phyloP scores from a whole-genome alignment of 768 basidiomycete species.

The Pleurotus citrinopileatus region DNA sequence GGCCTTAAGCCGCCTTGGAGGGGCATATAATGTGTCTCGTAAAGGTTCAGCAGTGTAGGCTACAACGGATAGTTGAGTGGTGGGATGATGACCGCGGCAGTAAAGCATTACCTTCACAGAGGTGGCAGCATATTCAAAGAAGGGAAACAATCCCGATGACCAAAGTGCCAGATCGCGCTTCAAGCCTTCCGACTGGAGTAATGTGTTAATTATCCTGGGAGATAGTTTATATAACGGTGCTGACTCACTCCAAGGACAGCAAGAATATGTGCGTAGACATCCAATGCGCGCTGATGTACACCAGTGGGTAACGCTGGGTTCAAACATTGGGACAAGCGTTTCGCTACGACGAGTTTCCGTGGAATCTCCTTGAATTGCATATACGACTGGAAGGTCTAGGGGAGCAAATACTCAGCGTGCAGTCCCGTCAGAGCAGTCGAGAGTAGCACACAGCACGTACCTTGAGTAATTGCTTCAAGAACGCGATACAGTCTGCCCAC shows the following conservation, averaged over 20 bases:
- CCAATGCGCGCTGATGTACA: constrained; percentile 93
- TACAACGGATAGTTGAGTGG: constrained; percentile 25
- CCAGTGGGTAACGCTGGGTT: constrained; percentile 98
- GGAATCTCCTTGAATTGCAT: constrained; percentile 97
- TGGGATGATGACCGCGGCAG: background rate
- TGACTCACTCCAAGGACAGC: constrained; percentile 80
- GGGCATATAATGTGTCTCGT: constrained; percentile 89
- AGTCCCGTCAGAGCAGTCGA: background rate
- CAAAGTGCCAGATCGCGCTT: constrained; percentile 85
- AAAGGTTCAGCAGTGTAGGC: constrained; percentile 89
- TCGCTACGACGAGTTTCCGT: constrained; percentile 89
- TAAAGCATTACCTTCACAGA: constrained; percentile 73
- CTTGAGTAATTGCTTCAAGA: constrained; percentile 91
- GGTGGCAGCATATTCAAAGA: constrained; percentile 99
- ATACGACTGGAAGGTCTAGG: constrained; percentile 87
- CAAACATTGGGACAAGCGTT: constrained; percentile 92
- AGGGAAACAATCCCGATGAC: constrained; percentile 96
- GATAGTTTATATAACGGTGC: too few relatives aligned
- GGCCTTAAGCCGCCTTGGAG: constrained; percentile 79
- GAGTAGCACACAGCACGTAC: constrained; percentile 36
- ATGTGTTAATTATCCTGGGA: too few relatives aligned
- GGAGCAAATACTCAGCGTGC: background rate
- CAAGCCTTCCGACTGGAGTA: constrained; percentile 75
- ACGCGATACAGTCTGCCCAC: constrained; percentile 99
- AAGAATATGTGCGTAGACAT: constrained; percentile 92